These are phyloP conservation scores for Botrytis paeoniae DNA, from an alignment of 2,329 filamentous ascomycete genomes.

Conservation along the genomic window DNA sequence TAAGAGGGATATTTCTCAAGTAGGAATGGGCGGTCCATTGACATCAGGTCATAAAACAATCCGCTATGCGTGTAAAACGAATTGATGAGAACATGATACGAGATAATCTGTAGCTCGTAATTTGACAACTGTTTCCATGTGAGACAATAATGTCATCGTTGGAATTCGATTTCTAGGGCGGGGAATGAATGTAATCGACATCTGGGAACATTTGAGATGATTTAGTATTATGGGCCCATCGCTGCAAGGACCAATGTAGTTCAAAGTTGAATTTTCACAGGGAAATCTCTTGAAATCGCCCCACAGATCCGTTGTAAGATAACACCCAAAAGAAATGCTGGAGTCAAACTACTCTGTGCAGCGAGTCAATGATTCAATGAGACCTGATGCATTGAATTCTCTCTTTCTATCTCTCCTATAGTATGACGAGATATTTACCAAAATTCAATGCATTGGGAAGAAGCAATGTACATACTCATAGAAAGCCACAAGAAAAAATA, in stretches of 20 bases:
- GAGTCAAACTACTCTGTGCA: not conserved
- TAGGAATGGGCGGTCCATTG: not conserved
- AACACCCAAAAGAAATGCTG: not conserved
- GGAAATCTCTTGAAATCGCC: not conserved
- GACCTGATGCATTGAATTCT: not conserved
- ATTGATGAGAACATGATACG: not conserved
- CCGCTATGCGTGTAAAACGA: not conserved
- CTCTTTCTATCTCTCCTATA: not conserved
- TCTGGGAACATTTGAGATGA: not conserved
- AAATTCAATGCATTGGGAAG: not conserved
- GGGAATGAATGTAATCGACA: not conserved
- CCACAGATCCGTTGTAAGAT: not conserved
- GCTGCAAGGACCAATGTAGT: not conserved
- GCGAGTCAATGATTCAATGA: not conserved
- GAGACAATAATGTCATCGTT: not conserved
- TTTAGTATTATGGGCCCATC: not conserved
- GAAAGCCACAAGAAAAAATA: not conserved
- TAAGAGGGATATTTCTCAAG: not conserved
- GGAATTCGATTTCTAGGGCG: not conserved
- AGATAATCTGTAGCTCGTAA: not conserved
- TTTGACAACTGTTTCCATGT: not conserved
- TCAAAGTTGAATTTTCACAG: not conserved
- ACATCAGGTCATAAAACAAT: not conserved
- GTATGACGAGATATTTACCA: not conserved
- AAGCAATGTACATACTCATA: not conserved